Conservation (phyloP, 192 early-diverging fungal species). For the Podila epicladia region DNA sequence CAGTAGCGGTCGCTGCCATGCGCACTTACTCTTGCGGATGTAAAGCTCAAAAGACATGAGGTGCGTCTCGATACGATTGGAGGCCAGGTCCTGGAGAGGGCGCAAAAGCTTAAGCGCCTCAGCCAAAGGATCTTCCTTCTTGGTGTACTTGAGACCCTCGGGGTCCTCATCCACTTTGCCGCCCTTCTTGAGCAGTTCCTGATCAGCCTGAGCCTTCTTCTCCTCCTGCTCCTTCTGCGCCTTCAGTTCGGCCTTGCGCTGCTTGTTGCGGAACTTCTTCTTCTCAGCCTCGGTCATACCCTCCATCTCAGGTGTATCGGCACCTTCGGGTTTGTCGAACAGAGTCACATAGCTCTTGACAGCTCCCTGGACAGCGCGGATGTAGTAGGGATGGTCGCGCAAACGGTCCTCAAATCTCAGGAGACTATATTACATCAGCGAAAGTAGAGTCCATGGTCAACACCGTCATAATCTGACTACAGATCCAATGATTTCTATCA, state of each 20-base stretch:
- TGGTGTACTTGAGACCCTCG: slow-evolving; percentile 72
- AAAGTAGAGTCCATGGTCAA: neutral
- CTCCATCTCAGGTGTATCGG: slow-evolving; percentile 47
- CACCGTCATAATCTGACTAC: neutral
- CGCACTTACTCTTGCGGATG: slow-evolving; percentile 64
- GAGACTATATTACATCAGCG: slow-evolving; percentile 53
- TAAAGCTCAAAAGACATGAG: slow-evolving; percentile 75
- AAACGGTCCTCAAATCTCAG: slow-evolving; percentile 83
- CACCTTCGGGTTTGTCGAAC: slow-evolving; percentile 49
- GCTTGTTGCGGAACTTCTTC: slow-evolving; percentile 82
- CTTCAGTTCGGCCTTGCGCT: slow-evolving; percentile 79
- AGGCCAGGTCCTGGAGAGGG: slow-evolving; percentile 68
- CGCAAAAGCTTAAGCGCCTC: slow-evolving; percentile 83
- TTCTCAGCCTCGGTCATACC: slow-evolving; percentile 75
- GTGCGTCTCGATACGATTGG: slow-evolving; percentile 67
- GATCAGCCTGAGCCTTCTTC: slow-evolving; percentile 56
- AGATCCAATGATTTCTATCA: neutral
- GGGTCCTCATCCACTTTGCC: slow-evolving; percentile 74
- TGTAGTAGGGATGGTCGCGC: slow-evolving; percentile 74
- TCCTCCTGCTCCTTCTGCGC: slow-evolving; percentile 60
- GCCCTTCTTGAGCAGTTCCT: slow-evolving; percentile 58
- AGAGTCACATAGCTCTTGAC: slow-evolving; percentile 57
- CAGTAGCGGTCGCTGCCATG: neutral
- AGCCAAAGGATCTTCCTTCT: slow-evolving; percentile 72
- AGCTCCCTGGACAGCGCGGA: slow-evolving; percentile 79